phyloP scores from a whole-genome alignment of 768 basidiomycete genomes.

The Serendipita sp. region DNA sequence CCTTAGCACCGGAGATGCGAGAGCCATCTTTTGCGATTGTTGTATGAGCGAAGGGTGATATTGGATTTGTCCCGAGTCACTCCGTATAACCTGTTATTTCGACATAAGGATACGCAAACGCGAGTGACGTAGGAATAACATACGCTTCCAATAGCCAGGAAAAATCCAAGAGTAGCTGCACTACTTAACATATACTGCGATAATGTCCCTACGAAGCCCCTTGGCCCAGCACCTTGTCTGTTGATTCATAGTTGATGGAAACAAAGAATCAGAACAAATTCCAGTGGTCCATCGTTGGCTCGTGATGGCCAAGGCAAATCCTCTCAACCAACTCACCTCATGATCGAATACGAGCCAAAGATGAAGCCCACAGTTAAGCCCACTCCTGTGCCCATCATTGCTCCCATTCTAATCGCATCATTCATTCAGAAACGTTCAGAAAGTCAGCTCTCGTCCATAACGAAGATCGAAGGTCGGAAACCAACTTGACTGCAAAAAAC shows the following conservation, averaged over 20 bases:
- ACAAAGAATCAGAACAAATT: neutral
- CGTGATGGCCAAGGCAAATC: too few species aligned
- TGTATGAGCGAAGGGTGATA: neutral
- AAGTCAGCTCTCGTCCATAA: slow-evolving; percentile 3
- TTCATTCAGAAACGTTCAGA: neutral
- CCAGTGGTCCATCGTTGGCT: neutral
- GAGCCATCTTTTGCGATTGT: neutral
- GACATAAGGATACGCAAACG: neutral
- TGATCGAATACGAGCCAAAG: slow-evolving; percentile 83
- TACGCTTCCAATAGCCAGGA: slow-evolving; percentile 88
- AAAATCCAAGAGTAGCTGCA: slow-evolving; percentile 93
- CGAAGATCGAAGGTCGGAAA: slow-evolving; percentile 8
- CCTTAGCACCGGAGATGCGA: neutral
- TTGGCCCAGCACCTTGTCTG: slow-evolving; percentile 80
- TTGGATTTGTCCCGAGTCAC: slow-evolving; percentile 1
- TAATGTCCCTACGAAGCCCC: slow-evolving; percentile 77
- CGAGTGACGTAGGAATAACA: slow-evolving; percentile 15
- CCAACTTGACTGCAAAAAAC: slow-evolving; percentile 10
- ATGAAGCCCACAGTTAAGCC: slow-evolving; percentile 95
- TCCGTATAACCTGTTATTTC: slow-evolving; percentile 1
- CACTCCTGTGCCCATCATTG: slow-evolving; percentile 82
- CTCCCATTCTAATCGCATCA: slow-evolving; percentile 56
- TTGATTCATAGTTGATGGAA: neutral
- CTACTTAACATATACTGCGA: slow-evolving; percentile 98
- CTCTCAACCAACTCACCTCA: slow-evolving; percentile 44